Evolutionary conservation across 164 flowering plant species (phyloP).

Genomic region (Litsea cubeba): DNA sequence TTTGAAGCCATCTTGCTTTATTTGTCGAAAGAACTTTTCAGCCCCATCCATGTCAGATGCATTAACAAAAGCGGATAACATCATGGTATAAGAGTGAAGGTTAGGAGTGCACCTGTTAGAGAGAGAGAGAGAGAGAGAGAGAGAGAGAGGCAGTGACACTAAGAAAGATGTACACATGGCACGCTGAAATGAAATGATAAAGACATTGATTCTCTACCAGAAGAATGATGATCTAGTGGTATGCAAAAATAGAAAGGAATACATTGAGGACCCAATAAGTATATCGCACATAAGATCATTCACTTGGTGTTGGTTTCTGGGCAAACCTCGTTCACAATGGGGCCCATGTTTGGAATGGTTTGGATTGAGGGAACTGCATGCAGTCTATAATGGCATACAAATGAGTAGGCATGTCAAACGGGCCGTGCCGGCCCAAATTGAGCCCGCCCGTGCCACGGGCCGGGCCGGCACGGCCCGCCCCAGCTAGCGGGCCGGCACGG

Average conservation of each 20-base stretch:
- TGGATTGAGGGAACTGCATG: background rate
- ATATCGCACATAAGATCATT: too few relatives aligned
- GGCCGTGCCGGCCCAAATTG: too few relatives aligned
- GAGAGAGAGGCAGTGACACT: background rate
- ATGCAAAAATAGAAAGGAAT: background rate
- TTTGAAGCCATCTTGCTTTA: slow-evolving; percentile 61
- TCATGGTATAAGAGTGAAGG: slow-evolving; percentile 81
- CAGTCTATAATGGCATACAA: background rate
- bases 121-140: background rate
- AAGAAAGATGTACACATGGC: background rate
- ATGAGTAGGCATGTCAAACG: too few relatives aligned
- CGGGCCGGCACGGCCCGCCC: too few relatives aligned
- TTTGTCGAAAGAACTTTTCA: slow-evolving; percentile 65
- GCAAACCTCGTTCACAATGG: background rate
- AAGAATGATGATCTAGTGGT: background rate
- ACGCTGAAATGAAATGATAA: background rate
- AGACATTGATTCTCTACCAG: too few relatives aligned
- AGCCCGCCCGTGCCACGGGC: too few relatives aligned
- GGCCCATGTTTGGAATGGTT: background rate
- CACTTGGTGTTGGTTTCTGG: too few relatives aligned
- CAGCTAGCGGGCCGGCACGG: too few relatives aligned
- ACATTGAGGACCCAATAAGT: background rate
- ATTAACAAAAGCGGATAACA: slow-evolving; percentile 89
- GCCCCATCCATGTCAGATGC: slow-evolving; percentile 97
- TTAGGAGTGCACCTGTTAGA: slow-evolving; percentile 69